phyloP scores from a whole-genome alignment of 306 rosid genomes.

The Abrus precatorius region DNA sequence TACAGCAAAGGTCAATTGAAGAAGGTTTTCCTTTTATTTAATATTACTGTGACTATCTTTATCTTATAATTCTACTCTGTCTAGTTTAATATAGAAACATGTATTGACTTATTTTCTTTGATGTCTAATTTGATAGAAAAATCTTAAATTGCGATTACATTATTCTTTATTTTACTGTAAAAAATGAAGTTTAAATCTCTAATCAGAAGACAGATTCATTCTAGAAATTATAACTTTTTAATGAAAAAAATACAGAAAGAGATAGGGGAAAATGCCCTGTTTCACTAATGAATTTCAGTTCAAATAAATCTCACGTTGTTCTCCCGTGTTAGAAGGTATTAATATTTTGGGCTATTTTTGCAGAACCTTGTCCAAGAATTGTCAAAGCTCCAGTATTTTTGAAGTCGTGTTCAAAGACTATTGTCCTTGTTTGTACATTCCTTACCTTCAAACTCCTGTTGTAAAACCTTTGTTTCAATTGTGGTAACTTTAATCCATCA shows the following conservation, averaged over 20 bases:
- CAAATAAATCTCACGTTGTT: not conserved
- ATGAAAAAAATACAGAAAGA: not conserved
- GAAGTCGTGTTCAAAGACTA: slow-evolving; percentile 69
- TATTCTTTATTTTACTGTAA: slow-evolving; percentile 28
- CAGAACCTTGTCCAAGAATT: slow-evolving; percentile 68
- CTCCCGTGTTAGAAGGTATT: slow-evolving; percentile 39
- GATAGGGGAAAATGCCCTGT: slow-evolving; percentile 29
- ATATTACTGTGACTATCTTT: no score
- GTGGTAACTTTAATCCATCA: slow-evolving; percentile 24
- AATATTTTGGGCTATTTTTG: slow-evolving; percentile 49
- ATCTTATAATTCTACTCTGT: no score
- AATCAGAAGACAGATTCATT: slow-evolving; percentile 14
- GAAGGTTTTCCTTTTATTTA: no score
- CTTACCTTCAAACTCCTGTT: slow-evolving; percentile 65
- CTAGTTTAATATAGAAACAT: no score
- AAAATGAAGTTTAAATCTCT: slow-evolving; percentile 35
- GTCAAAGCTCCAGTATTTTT: slow-evolving; percentile 63
- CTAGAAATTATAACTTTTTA: not conserved
- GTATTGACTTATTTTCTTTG: no score
- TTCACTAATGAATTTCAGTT: slow-evolving; percentile 18
- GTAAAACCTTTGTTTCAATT: slow-evolving; percentile 34
- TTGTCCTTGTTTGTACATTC: slow-evolving; percentile 99
- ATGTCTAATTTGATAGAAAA: no score
- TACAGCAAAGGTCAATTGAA: no score
- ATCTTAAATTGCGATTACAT: no score